Base-by-base conservation (phyloP, 305 asterid genomes). In the Fraxinus floribunda region DNA sequence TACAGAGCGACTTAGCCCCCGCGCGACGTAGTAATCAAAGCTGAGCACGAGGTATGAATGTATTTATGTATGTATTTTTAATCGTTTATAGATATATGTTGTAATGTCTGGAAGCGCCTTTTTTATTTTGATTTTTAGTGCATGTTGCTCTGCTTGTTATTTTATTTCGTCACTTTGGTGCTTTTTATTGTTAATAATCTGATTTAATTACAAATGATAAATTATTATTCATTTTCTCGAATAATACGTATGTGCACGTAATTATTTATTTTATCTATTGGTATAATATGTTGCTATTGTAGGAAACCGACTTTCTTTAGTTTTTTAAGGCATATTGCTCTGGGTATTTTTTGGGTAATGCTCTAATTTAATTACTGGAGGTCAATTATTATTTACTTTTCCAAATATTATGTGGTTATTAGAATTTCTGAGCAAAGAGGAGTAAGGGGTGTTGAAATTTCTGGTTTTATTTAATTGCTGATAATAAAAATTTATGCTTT, bases 31-130 rank as follows among this genome's bases (percentile, higher is more conserved):
- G 30, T 72, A 7, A 80, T 76, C 41, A 32, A 76, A 84, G 79
- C 70, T 49, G 49, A 15, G 71, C 79, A 83, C 66, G 32, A 85
- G 87, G 90, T 83, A 26, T 26, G 9, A 64, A 11, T 36, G 24
- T 11, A 26, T 9, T 11, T 9, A 22, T 64, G 5, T 9, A 7
- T 26, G 8, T 64, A 62, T 57, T 57, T 9, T 6, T 7, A 64
- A 3, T 64, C 20, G 73, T 24, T 13, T 10, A 24, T 3, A 22
- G 4, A 3, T 64, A 66, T 41, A 41, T 41, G 49, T 1, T 9
- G 49, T 41, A 9, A 41, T 41, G 15, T 1, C 13, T 41, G 49
- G 49, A 41, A 41, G 3, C 49, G 46, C 49, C 15, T 41, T 41
- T 41, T 41, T 41, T 35, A 41, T 2, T 41, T 41, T 41, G 15